Conservation (phyloP, 129 eudicot genomes). For the Tagetes patula region DNA sequence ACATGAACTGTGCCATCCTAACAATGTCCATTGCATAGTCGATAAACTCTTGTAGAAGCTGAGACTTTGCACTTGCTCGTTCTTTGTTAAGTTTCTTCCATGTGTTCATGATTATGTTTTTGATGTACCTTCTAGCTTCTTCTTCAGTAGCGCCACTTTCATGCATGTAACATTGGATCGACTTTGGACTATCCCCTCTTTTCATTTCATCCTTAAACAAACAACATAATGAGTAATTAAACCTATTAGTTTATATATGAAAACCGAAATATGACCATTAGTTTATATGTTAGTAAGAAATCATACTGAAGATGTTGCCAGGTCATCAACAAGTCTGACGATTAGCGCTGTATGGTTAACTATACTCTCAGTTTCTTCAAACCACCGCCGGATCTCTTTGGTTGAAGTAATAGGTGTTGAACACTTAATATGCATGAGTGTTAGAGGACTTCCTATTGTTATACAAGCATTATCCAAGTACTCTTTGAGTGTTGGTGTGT, state of each 20-base stretch:
- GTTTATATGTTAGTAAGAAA: not conserved
- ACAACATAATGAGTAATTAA: not conserved
- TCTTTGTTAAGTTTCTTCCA: slow-evolving; percentile 38
- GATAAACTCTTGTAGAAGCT: not conserved
- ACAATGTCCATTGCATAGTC: slow-evolving; percentile 30
- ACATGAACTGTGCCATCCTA: slow-evolving; percentile 32
- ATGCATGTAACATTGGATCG: slow-evolving; percentile 44
- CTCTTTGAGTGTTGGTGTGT: slow-evolving; percentile 36
- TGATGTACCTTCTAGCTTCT: slow-evolving; percentile 36
- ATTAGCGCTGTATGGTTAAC: slow-evolving; percentile 21
- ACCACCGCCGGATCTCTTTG: slow-evolving; percentile 10
- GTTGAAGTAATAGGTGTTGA: not conserved
- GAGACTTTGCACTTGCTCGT: not conserved
- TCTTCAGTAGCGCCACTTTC: slow-evolving; percentile 40
- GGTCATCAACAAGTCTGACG: slow-evolving; percentile 39
- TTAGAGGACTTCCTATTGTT: slow-evolving; percentile 20
- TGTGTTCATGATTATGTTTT: slow-evolving; percentile 5
- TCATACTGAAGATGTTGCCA: slow-evolving; percentile 38
- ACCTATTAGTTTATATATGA: not conserved
- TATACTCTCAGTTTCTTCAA: slow-evolving; percentile 3
- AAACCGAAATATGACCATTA: not conserved
- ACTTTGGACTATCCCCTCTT: slow-evolving; percentile 42
- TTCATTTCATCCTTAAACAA: slow-evolving; percentile 30
- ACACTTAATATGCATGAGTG: slow-evolving; percentile 24
- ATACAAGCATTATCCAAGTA: slow-evolving; percentile 34